phyloP scores from a whole-genome alignment of 305 asterid species.

The Petunia hybrid region DNA sequence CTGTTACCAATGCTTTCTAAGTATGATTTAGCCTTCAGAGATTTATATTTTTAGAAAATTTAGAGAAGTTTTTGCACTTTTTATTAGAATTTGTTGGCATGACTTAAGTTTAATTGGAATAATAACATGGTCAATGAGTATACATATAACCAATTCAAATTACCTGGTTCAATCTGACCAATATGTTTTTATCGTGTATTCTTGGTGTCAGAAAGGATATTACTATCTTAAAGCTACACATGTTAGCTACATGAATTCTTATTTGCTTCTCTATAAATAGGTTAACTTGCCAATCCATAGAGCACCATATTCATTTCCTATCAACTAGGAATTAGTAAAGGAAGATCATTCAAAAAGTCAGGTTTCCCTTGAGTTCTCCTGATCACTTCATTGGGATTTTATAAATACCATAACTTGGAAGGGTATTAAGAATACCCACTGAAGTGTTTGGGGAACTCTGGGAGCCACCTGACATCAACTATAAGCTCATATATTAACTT shows the following conservation, averaged over 20 bases:
- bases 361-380: slow-evolving; percentile 43
- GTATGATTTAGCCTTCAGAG: too few relatives aligned
- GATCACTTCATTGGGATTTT: slow-evolving; percentile 38
- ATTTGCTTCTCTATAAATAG: background rate
- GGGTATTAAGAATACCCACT: slow-evolving; percentile 23
- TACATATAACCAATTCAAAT: too few relatives aligned
- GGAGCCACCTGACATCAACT: slow-evolving; percentile 40
- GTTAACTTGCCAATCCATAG: background rate
- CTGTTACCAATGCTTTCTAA: too few relatives aligned
- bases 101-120: too few relatives aligned
- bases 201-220: background rate
- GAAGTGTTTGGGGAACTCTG: slow-evolving; percentile 78
- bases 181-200: background rate
- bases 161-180: slow-evolving; percentile 33
- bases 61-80: too few relatives aligned
- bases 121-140: too few relatives aligned
- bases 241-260: background rate
- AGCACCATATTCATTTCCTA: background rate
- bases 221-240: background rate
- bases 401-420: background rate
- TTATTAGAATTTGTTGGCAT: too few relatives aligned
- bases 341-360: background rate
- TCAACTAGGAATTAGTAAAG: background rate
- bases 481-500: too few relatives aligned
- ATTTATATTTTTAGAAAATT: too few relatives aligned